Percentiles rank a stretch among this genome's conserved stretches.
Evolutionary conservation across 2,329 filamentous ascomycete species (phyloP).

Genomic region (Exophiala bonariae): DNA sequence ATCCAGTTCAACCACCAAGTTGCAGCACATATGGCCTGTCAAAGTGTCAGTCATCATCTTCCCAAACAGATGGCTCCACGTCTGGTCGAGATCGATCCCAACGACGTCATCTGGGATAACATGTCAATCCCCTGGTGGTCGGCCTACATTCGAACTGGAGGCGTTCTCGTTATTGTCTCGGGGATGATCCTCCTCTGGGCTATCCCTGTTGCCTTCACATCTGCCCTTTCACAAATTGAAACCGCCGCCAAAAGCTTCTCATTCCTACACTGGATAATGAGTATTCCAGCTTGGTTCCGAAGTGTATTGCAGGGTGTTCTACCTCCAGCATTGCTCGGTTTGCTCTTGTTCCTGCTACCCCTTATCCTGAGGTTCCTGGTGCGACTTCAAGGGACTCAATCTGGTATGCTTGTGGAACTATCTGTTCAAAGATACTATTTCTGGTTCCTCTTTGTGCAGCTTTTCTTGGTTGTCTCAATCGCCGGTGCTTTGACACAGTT

Average conservation of each 20-base stretch:
- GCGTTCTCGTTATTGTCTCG: constrained; percentile 65
- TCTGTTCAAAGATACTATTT: constrained; percentile 95
- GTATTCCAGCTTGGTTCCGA: constrained; percentile 60
- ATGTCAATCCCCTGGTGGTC: constrained; percentile 97
- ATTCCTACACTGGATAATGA: constrained; percentile 71
- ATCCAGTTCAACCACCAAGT: constrained; percentile 99
- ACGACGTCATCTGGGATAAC: constrained; percentile 94
- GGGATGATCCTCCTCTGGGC: constrained; percentile 87
- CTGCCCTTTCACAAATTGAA: constrained; percentile 75
- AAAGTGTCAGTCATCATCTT: constrained; percentile 84
- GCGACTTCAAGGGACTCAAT: constrained; percentile 75
- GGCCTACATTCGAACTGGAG: constrained; percentile 69
- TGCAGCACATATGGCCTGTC: constrained; percentile 96
- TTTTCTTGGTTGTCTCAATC: constrained; percentile 90
- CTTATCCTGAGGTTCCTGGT: constrained; percentile 74
- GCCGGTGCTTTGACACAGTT: constrained; percentile 71
- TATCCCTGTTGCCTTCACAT: constrained; percentile 85
- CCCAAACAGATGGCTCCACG: constrained; percentile 92
- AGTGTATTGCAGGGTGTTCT: constrained; percentile 81
- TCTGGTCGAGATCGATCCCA: constrained; percentile 88
- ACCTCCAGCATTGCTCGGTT: constrained; percentile 72
- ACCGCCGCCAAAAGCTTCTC: constrained; percentile 63
- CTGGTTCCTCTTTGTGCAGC: constrained; percentile 86
- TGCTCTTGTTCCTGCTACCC: constrained; percentile 80
- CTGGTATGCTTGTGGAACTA: constrained; percentile 73